A percentile compares a stretch with the other conserved stretches of the same genome.
Conservation (phyloP, 768 basidiomycete genomes). For the Lactarius akahatsu region DNA sequence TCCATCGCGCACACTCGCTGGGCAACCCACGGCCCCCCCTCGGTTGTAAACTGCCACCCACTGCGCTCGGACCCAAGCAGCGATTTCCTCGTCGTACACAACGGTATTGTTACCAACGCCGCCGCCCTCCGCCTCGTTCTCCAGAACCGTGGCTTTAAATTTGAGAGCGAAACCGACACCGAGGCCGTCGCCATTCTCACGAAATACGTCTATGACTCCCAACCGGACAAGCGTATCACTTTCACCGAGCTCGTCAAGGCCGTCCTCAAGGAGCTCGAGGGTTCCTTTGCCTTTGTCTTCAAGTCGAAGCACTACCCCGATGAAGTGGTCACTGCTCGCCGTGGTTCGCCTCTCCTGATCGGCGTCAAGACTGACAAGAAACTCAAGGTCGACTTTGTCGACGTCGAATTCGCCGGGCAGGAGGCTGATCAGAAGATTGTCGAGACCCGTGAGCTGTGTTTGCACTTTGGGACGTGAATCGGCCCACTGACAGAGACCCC, state of each 20-base stretch:
- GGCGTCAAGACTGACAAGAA: conserved; percentile 99
- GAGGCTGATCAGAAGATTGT: conserved; percentile 51
- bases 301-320: conserved; percentile 95
- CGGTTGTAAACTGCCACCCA: conserved; percentile 90
- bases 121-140: conserved; percentile 86
- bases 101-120: conserved; percentile 97
- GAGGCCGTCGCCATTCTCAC: conserved; percentile 95
- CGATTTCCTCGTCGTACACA: conserved; percentile 95
- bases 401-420: conserved; percentile 89
- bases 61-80: conserved; percentile 74
- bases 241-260: conserved; percentile 94
- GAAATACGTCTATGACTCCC: conserved; percentile 96
- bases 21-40: conserved; percentile 96
- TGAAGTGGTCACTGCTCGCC: conserved; percentile 92
- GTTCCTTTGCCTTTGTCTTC: conserved; percentile 99
- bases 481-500: conserved; percentile 37
- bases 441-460: conserved; percentile 43
- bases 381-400: conserved; percentile 99
- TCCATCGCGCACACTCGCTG: conserved; percentile 99
- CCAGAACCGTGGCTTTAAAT: conserved; percentile 92
- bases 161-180: conserved; percentile 95
- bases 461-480: background rate
- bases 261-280: conserved; percentile 96
- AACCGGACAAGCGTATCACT: conserved; percentile 76
- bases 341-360: conserved; percentile 93